Evolutionary conservation across 805 yeast genomes (phyloP).

Genomic region (Helenozyma baotianmanensis): DNA sequence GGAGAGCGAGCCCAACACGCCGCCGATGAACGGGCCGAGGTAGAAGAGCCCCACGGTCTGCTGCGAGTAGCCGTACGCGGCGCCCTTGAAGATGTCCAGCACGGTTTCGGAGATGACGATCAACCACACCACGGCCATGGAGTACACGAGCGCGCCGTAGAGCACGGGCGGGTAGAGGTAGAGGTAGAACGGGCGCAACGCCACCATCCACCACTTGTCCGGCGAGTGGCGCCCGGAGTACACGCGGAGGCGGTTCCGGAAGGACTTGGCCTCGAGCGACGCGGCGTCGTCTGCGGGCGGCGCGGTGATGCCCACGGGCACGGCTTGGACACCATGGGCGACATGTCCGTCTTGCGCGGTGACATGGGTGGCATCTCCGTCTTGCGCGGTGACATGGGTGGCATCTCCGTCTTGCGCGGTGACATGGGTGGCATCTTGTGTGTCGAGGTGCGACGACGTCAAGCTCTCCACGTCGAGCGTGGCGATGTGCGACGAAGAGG

Average conservation of each 20-base stretch:
- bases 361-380: no score
- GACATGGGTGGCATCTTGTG: background rate
- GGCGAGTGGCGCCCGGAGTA: constrained; percentile 46
- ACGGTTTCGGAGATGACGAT: constrained; percentile 57
- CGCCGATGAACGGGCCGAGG: constrained; percentile 54
- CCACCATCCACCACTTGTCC: constrained; percentile 53
- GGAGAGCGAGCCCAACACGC: constrained; percentile 50
- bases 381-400: no score
- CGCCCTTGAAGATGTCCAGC: constrained; percentile 41
- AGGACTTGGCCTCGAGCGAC: constrained; percentile 11
- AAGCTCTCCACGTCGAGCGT: constrained; percentile 11
- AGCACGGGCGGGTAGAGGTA: constrained; percentile 47
- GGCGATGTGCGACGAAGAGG: constrained; percentile 10
- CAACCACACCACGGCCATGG: constrained; percentile 60
- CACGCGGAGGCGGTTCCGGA: constrained; percentile 32
- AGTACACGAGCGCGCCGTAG: constrained; percentile 48
- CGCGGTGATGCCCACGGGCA: no score
- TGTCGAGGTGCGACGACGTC: constrained; percentile 12
- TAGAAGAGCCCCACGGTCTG: constrained; percentile 51
- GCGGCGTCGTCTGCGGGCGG: no score
- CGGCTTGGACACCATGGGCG: no score
- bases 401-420: no score
- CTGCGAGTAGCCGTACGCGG: constrained; percentile 43
- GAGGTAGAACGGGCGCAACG: constrained; percentile 50
- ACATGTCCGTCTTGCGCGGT: no score